phyloP scores from a whole-genome alignment of 2,329 filamentous ascomycete genomes.

The Exophiala sp. region DNA sequence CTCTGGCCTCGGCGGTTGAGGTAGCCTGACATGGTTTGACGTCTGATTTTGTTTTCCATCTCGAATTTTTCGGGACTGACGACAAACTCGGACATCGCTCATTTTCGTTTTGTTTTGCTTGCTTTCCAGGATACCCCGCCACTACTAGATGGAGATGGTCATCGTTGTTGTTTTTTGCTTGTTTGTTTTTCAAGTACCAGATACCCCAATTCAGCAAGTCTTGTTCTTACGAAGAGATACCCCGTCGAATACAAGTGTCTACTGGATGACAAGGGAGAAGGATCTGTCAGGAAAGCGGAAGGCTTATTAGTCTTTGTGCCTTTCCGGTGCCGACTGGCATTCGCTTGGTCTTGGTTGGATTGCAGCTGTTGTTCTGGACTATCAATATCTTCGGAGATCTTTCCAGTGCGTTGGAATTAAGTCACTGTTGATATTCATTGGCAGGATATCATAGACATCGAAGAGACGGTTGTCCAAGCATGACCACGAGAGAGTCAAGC shows the following conservation, averaged over 20 bases:
- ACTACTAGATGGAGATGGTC: constrained; percentile 24
- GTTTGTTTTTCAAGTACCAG: constrained; percentile 17
- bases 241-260: constrained; percentile 18
- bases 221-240: constrained; percentile 27
- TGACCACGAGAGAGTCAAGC: not conserved
- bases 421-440: not conserved
- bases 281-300: constrained; percentile 3
- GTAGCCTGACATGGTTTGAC: constrained; percentile 18
- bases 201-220: constrained; percentile 27
- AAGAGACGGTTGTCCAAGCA: no score
- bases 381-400: not conserved
- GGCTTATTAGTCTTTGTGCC: constrained; percentile 19
- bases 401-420: not conserved
- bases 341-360: not conserved
- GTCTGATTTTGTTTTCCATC: constrained; percentile 13
- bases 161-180: constrained; percentile 13
- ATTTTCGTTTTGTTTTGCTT: constrained; percentile 19
- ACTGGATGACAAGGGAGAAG: constrained; percentile 13
- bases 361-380: not conserved
- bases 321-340: constrained; percentile 1
- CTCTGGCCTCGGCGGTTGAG: constrained; percentile 30
- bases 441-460: not conserved
- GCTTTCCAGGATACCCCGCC: constrained; percentile 26
- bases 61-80: constrained; percentile 12
- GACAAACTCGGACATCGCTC: constrained; percentile 27